Conservation (phyloP, 148 eudicot species). For the Fagopyrum esculentum region DNA sequence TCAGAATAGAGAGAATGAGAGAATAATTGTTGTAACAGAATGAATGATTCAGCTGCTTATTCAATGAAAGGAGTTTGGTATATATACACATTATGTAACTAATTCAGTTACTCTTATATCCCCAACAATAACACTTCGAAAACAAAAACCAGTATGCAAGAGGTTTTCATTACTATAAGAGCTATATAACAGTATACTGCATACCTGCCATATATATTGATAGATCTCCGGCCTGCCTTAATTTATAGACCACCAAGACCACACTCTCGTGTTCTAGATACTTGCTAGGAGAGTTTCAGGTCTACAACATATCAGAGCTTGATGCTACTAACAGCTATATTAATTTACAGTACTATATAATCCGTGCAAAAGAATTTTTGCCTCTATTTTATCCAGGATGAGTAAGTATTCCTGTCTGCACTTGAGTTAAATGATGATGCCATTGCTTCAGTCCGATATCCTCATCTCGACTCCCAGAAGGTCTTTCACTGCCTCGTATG, state of each 20-base stretch:
- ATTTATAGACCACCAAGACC: neutral
- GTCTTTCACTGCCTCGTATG: conserved; percentile 78
- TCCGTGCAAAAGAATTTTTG: conserved; percentile 5
- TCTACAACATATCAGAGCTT: neutral
- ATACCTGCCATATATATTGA: neutral
- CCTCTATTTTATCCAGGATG: conserved; percentile 1
- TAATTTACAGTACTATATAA: neutral
- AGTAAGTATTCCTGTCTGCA: neutral
- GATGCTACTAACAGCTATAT: neutral
- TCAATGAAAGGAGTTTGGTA: too few species aligned
- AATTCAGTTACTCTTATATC: too few species aligned
- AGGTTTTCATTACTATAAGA: neutral
- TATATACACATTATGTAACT: too few species aligned
- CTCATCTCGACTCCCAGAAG: conserved; percentile 83
- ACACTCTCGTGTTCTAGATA: neutral
- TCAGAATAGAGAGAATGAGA: too few species aligned
- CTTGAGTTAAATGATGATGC: neutral
- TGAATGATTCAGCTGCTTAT: too few species aligned
- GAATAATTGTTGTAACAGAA: too few species aligned
- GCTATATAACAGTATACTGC: neutral
- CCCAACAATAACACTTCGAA: too few species aligned
- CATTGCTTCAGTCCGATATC: conserved; percentile 58
- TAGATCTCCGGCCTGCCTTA: neutral
- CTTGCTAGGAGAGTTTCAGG: neutral
- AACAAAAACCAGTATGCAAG: neutral